Base-by-base conservation (phyloP, 176 grass and related monocot genomes). In the Phoenix roebelenii region DNA sequence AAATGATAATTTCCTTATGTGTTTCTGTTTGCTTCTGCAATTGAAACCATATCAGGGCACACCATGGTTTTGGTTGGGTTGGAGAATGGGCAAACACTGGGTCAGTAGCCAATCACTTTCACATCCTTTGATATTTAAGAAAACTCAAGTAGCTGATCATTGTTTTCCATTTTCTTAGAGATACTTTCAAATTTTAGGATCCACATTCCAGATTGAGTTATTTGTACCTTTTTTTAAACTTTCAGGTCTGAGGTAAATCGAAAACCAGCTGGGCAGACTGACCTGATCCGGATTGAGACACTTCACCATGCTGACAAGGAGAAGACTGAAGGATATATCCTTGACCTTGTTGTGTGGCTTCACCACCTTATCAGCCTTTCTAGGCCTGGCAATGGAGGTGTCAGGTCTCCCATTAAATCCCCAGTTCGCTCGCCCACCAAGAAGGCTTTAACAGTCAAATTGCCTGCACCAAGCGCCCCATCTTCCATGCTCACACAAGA, bases 61-160 rank as follows among this genome's bases (percentile, higher is more conserved):
- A 98, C 66, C 87, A 89, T 51, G 86, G 90, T 48, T 95, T 95
- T 51, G 90, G 90, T 53, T 95, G 90, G 90, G 90, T 95, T 76
- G 90, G 90, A 76, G 90, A 95, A 57, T 95, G 90, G 90, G 90
- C 90, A 75, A 89, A 89, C 75, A 88, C 70, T 57, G 87, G 93
- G 93, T 98, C 72, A 76, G 87, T 68, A 68, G 22, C 1, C 16
- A 6, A 30, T 68, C 53, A 63, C 23, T 53, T 17, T 59, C 16
- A 18, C 17, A 29, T 60, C 17, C 16, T 60, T 60, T 17, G 0
- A 6, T 30, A 29, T 16, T 3, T 60, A 32, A 60, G 25, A 60
- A 18, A 39, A 35, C 17, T 60, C 15, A 4, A 4, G 57, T 23
- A 59, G 3, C 35, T 14, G 7, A 44, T 14, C 1, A 2, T 12